Base-by-base conservation (phyloP, 2,329 filamentous ascomycete genomes). In the Alternaria metachromatica region DNA sequence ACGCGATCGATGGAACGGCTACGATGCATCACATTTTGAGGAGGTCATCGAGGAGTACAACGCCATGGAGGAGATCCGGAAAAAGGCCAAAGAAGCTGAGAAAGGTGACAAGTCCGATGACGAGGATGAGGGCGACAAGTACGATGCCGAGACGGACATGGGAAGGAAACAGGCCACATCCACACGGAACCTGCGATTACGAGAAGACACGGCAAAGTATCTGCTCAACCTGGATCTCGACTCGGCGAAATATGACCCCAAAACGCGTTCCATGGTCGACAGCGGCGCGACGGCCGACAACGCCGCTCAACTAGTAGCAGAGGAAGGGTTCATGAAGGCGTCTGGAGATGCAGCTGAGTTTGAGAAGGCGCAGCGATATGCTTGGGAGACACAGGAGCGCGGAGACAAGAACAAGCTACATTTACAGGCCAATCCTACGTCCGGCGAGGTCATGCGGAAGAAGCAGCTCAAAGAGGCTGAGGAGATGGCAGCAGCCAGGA, bases 131-230 rank as follows among this genome's bases (percentile, higher is more conserved):
- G 87, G 88, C 60, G 87, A 86, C 60, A 86, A 85, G 58, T 98
- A 98, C 77, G 94, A 95, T 43, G 96, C 97, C 76, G 95, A 97
- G 79, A 95, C 93, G 25, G 95, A 98, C 78, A 97, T 99, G 93
- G 95, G 94, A 67, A 89, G 94, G 66, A 91, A 97, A 74, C 94
- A 97, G 80, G 91, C 91, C 71, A 97, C 94, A 21, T 92, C 93
- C 7, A 97, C 96, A 1, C 88, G 94, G 62, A 96, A 98, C 76
- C 85, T 99, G 61, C 89, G 96, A 67, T 89, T 99, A 78, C 88
- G 96, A 79, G 96, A 99, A 82, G 96, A 99, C 79, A 99, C 96
- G 1, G 96, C 96, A 21, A 98, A 97, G 76, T 99, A 99, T 78
- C 85, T 99, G 3, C 84, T 97, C 9, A 98, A 98, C 76, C 87